Conservation (phyloP, 2,329 filamentous ascomycete species). For the Pseudogymnoascus verrucosus region DNA sequence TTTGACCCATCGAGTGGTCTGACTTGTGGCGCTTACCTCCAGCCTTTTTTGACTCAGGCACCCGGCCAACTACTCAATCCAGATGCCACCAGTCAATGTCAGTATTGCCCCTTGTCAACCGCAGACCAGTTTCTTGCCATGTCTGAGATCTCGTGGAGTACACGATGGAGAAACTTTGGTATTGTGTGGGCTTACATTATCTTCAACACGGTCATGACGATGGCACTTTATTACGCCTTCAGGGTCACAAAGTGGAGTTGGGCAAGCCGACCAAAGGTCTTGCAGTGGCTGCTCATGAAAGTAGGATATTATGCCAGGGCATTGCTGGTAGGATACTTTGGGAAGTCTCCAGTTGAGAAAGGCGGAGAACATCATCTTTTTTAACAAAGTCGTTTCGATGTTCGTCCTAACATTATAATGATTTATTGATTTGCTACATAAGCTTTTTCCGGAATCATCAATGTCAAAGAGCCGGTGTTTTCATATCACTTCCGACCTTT, state of each 20-base stretch:
- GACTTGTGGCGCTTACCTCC: slow-evolving; percentile 58
- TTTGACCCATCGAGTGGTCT: slow-evolving; percentile 56
- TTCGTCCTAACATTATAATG: too few relatives aligned
- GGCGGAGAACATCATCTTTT: too few relatives aligned
- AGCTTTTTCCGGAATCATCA: too few relatives aligned
- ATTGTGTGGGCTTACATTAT: slow-evolving; percentile 35
- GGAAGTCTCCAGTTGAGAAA: too few relatives aligned
- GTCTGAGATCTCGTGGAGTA: slow-evolving; percentile 40
- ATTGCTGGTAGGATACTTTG: too few relatives aligned
- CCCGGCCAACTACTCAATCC: slow-evolving; percentile 57
- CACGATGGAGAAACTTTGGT: slow-evolving; percentile 63
- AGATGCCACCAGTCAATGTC: slow-evolving; percentile 46
- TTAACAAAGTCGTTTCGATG: too few relatives aligned
- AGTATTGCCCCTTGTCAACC: slow-evolving; percentile 56
- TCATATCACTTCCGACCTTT: too few relatives aligned
- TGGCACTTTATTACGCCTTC: slow-evolving; percentile 55
- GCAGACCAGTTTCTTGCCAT: slow-evolving; percentile 52
- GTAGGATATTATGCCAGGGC: too few relatives aligned
- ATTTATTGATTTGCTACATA: too few relatives aligned
- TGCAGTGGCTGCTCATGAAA: too few relatives aligned
- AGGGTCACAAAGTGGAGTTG: slow-evolving; percentile 33
- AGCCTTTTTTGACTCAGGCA: slow-evolving; percentile 41
- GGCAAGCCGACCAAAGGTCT: too few relatives aligned
- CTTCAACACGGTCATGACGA: slow-evolving; percentile 51
- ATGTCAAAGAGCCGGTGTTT: too few relatives aligned